Evolutionary conservation across 148 eudicot species (phyloP).

Genomic region (Chenopodium album): DNA sequence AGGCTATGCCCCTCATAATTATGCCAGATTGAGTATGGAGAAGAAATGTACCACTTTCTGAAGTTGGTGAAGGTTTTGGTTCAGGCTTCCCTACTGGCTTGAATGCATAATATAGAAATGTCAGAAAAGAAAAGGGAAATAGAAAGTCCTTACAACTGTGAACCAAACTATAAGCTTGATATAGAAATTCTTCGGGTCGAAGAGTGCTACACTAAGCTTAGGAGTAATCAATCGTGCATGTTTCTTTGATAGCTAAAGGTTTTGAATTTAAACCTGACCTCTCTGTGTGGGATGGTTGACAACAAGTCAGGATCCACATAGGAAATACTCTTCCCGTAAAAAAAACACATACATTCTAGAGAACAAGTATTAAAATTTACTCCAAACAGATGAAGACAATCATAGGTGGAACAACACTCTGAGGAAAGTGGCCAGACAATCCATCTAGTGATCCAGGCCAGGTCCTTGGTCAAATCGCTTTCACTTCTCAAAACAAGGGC

Average conservation of each 20-base stretch:
- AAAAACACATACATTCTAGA: background rate
- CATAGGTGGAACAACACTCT: background rate
- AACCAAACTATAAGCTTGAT: background rate
- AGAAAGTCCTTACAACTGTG: background rate
- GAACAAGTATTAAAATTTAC: background rate
- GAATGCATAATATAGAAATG: conserved; percentile 3
- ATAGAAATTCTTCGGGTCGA: background rate
- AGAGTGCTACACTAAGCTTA: background rate
- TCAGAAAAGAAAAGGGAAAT: conserved; percentile 3
- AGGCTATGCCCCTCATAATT: background rate
- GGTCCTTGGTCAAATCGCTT: background rate
- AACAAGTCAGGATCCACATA: conserved; percentile 35
- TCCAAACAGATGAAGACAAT: conserved; percentile 6
- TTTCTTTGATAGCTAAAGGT: background rate
- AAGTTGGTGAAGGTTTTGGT: background rate
- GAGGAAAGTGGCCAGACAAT: background rate
- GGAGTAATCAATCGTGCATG: background rate
- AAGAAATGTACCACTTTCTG: conserved; percentile 18
- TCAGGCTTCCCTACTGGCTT: background rate
- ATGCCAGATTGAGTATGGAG: background rate
- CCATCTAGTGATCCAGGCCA: background rate
- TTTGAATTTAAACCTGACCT: conserved; percentile 17
- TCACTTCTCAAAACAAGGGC: background rate
- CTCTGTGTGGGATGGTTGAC: conserved; percentile 26
- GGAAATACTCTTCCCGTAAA: conserved; percentile 25